Percentiles rank a stretch among this genome's conserved stretches.
These are phyloP conservation scores for Ganoderma lingzhi DNA, from an alignment of 1,284 basidiomycete genomes.

Conservation along the genomic window DNA sequence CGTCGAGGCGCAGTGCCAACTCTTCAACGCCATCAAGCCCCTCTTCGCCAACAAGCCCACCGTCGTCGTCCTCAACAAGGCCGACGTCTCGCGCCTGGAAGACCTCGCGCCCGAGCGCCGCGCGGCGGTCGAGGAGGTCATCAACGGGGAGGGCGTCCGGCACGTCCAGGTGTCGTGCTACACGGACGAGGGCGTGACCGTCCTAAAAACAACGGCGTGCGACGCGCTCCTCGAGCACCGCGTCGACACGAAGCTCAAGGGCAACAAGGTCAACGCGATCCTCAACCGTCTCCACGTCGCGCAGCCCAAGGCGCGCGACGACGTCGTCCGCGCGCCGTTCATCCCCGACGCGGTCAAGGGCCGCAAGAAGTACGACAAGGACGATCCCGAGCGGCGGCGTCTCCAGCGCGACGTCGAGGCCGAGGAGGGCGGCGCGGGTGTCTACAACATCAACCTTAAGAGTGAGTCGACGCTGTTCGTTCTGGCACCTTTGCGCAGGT, in stretches of 20 bases:
- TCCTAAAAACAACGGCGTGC: constrained; percentile 92
- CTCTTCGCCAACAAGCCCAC: constrained; percentile 93
- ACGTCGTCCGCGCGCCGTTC: constrained; percentile 83
- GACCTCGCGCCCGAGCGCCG: constrained; percentile 82
- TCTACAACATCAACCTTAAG: constrained; percentile 90
- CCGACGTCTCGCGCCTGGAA: constrained; percentile 87
- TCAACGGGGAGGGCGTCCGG: constrained; percentile 74
- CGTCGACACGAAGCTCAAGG: constrained; percentile 92
- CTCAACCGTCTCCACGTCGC: constrained; percentile 96
- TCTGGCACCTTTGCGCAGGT: constrained; percentile 4
- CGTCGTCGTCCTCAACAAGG: constrained; percentile 95
- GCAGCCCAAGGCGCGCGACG: constrained; percentile 87
- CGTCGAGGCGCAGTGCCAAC: constrained; percentile 93
- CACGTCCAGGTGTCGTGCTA: constrained; percentile 89
- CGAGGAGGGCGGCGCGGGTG: constrained; percentile 87
- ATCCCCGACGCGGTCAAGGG: constrained; percentile 85
- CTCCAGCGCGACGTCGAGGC: constrained; percentile 85
- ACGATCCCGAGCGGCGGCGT: constrained; percentile 76
- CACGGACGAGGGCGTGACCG: constrained; percentile 96
- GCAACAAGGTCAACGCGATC: constrained; percentile 91
- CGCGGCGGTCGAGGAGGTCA: constrained; percentile 86
- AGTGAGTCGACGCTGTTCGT: constrained; percentile 57
- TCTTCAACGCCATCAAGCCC: constrained; percentile 98
- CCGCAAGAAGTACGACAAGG: constrained; percentile 86
- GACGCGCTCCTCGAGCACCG: constrained; percentile 92